Conservation (phyloP, 2,329 filamentous ascomycete species). For the Pseudodiploospora longispora region DNA sequence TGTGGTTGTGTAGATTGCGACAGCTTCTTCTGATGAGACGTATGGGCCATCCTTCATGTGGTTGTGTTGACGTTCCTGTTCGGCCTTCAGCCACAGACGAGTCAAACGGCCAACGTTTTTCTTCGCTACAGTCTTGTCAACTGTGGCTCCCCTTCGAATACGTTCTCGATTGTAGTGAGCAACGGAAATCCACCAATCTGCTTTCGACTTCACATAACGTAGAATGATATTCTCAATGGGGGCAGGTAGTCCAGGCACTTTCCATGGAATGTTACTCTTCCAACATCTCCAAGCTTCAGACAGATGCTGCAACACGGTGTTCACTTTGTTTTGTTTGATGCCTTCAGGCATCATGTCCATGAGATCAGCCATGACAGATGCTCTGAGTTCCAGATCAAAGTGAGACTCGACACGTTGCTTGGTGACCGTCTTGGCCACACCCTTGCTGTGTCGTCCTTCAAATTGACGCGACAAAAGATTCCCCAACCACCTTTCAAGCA, state of each 20-base stretch:
- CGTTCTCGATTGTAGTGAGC: constrained; percentile 98
- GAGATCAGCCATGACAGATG: constrained; percentile 96
- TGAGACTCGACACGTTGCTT: constrained; percentile 99
- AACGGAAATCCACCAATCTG: constrained; percentile 99
- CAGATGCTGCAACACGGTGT: constrained; percentile 92
- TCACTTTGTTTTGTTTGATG: constrained; percentile 99
- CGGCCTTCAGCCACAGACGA: constrained; percentile 92
- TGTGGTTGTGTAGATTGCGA: constrained; percentile 97
- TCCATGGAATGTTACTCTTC: constrained; percentile 99
- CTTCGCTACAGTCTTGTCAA: constrained; percentile 98
- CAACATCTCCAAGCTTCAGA: constrained; percentile 99
- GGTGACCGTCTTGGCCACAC: constrained; percentile 96
- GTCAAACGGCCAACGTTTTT: constrained; percentile 96
- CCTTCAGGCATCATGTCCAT: constrained; percentile 99
- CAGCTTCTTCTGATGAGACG: constrained; percentile 94
- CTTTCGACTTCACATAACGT: constrained; percentile 97
- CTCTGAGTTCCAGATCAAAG: constrained; percentile 92
- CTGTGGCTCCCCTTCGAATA: constrained; percentile 90
- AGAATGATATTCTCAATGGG: constrained; percentile 98
- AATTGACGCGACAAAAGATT: constrained; percentile 96
- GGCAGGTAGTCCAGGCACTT: constrained; percentile 90
- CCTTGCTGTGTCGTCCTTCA: constrained; percentile 96
- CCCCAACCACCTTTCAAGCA: constrained; percentile 94
- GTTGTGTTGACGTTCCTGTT: constrained; percentile 97
- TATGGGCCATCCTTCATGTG: constrained; percentile 99